Evolutionary conservation across 306 rosid genomes (phyloP), one percentile per base, ranked within the genome.

Genomic region (Trifolium pratense): DNA sequence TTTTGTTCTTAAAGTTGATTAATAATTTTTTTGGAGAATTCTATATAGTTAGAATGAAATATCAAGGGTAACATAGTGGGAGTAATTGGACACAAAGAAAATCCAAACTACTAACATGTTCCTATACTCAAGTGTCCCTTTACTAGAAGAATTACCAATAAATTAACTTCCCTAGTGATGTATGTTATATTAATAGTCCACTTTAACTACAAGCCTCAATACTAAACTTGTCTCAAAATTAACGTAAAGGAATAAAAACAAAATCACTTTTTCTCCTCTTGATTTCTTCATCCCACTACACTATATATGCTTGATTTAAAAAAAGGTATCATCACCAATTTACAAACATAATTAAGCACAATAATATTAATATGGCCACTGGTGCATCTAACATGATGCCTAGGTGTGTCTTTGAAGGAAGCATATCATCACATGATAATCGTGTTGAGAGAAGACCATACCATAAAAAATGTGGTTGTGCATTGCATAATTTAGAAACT

Each of bases 391-490:
- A 84, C 34, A 75, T 76, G 82, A 60, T 84, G 75, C 53, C 81
- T 68, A 56, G 62, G 73, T 66, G 83, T 67, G 89, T 88, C 16
- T 87, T 79, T 78, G 83, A 84, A 82, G 94, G 85, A 81, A 80
- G 91, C 55, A 60, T 88, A 32, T 83, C 91, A 49, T 29, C 81
- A 78, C 70, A 74, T 37, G 92, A 88, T 67, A 85, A 21, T 16
- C 88, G 80, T 52, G 75, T 83, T 37, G 88, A 86, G 52, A 8
- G 95, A 57, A 86, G 96, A 73, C 98, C 98, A 23, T 90, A 87
- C 83, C 95, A 93, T 61, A 89, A 89, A 32, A 89, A 93, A 46
- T 93, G 98, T 70, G 81, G 87, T 11, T 93, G 98, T 60, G 88
- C 88, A 20, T 73, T 93, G 48, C 93, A 90, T 71, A 83, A 78